A percentile compares a stretch with the other conserved stretches of the same genome.
Conservation (phyloP, 2,329 filamentous ascomycete species). For the Trichoderma semiorbis region DNA sequence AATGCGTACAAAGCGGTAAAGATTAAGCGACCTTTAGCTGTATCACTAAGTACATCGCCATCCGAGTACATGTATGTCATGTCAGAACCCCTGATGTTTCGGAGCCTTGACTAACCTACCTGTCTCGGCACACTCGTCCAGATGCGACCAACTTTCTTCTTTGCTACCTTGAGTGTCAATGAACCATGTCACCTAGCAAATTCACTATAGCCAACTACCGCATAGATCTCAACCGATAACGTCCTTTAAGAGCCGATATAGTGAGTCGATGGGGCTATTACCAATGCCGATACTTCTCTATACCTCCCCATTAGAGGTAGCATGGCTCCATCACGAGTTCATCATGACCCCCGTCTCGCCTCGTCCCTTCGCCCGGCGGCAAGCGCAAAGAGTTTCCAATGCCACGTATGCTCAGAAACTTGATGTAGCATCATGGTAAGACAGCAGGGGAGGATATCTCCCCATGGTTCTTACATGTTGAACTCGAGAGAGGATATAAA, state of each 20-base stretch:
- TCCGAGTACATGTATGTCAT: background rate
- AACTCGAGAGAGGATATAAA: slow-evolving; percentile 5
- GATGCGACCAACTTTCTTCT: slow-evolving; percentile 9
- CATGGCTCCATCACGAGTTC: slow-evolving; percentile 2
- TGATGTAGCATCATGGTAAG: slow-evolving; percentile 15
- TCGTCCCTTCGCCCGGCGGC: slow-evolving; percentile 1
- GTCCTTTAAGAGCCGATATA: background rate
- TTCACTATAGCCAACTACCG: background rate
- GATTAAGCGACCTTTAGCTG: background rate
- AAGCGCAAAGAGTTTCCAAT: background rate
- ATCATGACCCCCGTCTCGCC: background rate
- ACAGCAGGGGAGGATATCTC: background rate
- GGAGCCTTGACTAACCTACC: background rate
- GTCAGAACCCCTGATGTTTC: slow-evolving; percentile 11
- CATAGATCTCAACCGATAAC: background rate
- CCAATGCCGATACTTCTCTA: background rate
- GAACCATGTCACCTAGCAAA: background rate
- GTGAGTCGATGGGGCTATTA: background rate
- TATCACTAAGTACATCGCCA: background rate
- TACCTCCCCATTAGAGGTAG: background rate
- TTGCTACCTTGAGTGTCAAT: background rate
- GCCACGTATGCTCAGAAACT: slow-evolving; percentile 8
- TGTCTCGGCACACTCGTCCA: slow-evolving; percentile 6
- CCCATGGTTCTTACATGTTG: background rate
- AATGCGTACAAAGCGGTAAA: background rate